Base-by-base conservation (phyloP, 2,329 filamentous ascomycete species). In the Chaetomium globosum region DNA sequence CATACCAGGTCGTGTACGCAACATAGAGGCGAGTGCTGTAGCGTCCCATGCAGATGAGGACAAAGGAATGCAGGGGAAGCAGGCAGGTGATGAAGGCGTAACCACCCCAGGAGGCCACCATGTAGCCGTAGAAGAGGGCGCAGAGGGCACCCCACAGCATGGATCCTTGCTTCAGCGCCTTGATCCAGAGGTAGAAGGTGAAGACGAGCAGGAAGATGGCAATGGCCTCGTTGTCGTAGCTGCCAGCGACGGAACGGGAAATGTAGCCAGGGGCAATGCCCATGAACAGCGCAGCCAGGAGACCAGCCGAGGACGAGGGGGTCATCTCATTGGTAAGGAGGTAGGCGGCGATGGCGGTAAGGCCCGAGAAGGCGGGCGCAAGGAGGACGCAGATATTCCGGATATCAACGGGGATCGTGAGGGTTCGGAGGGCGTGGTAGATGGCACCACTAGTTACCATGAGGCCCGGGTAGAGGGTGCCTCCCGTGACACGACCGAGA, bases 21-120 rank as follows among this genome's bases (percentile, higher is more conserved):
- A 98, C 93, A 74, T 99, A 99, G 23, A 99, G 83, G 66, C 95
- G 88, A 65, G 91, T 89, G 82, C 93, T 98, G 80, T 96, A 99
- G 66, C 95, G 85, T 59, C 96, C 96, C 94, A 99, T 99, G 80
- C 90, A 92, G 74, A 99, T 89, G 71, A 99, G 84, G 55, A 97
- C 92, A 73, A 99, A 93, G 8, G 92, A 89, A 79, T 99, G 95
- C 71, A 99, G 86, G 46, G 95, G 95, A 66, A 99, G 88, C 79
- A 99, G 82, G 77, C 96, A 97, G 67, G 96, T 99, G 76, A 99
- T 99, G 86, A 99, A 99, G 74, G 97, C 95, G 78, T 99, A 99
- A 75, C 95, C 95, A 84, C 95, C 95, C 95, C 95, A 99, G 21
- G 96, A 96, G 57, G 94, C 95, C 70, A 99, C 95, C 95, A 99